Evolutionary conservation across 192 early-diverging fungal genomes (phyloP).

Genomic region (Podila horticola): DNA sequence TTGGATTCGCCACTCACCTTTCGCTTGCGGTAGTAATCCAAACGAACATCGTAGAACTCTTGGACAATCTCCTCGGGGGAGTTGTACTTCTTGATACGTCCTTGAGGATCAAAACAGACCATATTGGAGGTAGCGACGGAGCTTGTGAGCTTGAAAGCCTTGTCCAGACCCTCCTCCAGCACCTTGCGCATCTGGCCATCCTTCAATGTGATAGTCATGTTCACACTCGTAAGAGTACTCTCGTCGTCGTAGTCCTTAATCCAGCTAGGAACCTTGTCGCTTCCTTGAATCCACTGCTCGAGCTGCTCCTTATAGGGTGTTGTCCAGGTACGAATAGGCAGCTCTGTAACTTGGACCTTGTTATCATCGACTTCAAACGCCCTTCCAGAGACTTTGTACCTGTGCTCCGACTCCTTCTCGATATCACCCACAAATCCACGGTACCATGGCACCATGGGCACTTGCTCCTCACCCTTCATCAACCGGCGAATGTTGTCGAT

Average conservation of each 20-base stretch:
- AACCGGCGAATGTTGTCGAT: slow-evolving; percentile 84
- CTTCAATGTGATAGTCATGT: slow-evolving; percentile 73
- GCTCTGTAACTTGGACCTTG: slow-evolving; percentile 87
- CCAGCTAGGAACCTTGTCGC: slow-evolving; percentile 75
- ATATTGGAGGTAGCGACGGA: slow-evolving; percentile 88
- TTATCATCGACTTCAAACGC: slow-evolving; percentile 77
- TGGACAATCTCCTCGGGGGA: slow-evolving; percentile 81
- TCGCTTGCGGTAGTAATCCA: slow-evolving; percentile 87
- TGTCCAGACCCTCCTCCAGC: slow-evolving; percentile 82
- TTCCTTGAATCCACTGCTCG: slow-evolving; percentile 75
- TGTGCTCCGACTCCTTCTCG: slow-evolving; percentile 60
- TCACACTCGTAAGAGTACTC: slow-evolving; percentile 71
- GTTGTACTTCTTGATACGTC: slow-evolving; percentile 84
- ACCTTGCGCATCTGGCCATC: slow-evolving; percentile 76
- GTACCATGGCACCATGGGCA: slow-evolving; percentile 93
- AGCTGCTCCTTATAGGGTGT: slow-evolving; percentile 87
- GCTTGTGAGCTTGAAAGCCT: slow-evolving; percentile 80
- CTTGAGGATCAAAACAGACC: slow-evolving; percentile 93
- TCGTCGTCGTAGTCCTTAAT: slow-evolving; percentile 82
- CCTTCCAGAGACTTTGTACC: slow-evolving; percentile 75
- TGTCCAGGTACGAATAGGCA: slow-evolving; percentile 92
- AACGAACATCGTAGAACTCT: slow-evolving; percentile 89
- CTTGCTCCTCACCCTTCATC: slow-evolving; percentile 77
- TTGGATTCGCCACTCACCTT: slow-evolving; percentile 67
- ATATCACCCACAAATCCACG: slow-evolving; percentile 90